Evolutionary conservation across 164 flowering plant genomes (phyloP), one percentile per base, ranked within the genome.

Genomic region (Malania oleifera): DNA sequence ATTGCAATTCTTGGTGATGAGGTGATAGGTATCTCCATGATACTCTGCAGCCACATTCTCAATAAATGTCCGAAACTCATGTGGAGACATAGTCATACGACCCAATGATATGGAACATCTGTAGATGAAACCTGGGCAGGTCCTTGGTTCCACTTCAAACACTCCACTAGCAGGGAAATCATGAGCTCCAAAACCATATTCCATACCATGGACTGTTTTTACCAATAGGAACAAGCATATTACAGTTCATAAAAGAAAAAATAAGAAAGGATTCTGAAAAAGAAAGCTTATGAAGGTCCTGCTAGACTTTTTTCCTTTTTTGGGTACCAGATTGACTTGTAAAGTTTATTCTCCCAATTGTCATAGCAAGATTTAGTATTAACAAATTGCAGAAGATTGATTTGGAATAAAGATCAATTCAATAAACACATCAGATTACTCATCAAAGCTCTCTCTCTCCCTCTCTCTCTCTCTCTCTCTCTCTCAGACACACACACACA

Each of bases 181-280:
- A 62, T 89, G 96, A 1, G 96, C 96, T 62, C 96, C 96, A 75
- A 82, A 89, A 31, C 95, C 95, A 67, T 84, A 89, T 63, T 89
- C 96, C 80, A 74, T 75, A 20, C 91, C 91, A 65, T 86, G 77
- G 46, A 86, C 96, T 89, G 88, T 52, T 35, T 31, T 43, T 45
- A 70, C 22, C 66, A 47, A 40, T 22, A 23, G 1, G 28, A 59
- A 27, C 20, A 59, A 27, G 37, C 28, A 60, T 34, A 47, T 44
- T 27, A 4, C 54, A 23, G 29, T 37, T 29, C 20, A 38, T 57
- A 1, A 38, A 46, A 46, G 20, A 15, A 53, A 41, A 31, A 4
- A 4, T 3, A 14, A 39, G 1, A 7, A 34, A n/a, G n/a, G n/a
- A n/a, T n/a, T n/a, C 26, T 14, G 8, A 49, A n/a, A 18, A 1